Conservation (phyloP, 805 yeast genomes). For the Saccharomycopsis guyanensis region DNA sequence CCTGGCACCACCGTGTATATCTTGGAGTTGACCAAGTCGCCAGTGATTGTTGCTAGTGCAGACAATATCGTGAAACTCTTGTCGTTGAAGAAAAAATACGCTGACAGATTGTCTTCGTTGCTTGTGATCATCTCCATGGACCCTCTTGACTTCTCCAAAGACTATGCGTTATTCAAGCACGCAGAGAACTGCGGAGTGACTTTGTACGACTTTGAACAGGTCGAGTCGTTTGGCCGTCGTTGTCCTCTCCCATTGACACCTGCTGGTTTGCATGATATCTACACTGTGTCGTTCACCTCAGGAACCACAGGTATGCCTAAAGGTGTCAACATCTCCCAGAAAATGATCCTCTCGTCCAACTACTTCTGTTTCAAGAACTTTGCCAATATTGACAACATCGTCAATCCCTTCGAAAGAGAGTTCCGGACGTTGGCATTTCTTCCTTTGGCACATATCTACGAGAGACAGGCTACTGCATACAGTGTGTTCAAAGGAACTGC, state of each 20-base stretch:
- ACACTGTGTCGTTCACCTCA: slow-evolving; percentile 66
- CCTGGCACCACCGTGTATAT: slow-evolving; percentile 57
- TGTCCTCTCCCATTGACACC: slow-evolving; percentile 36
- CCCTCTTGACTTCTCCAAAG: slow-evolving; percentile 29
- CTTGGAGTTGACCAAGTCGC: slow-evolving; percentile 52
- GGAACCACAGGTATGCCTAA: slow-evolving; percentile 67
- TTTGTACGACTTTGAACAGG: slow-evolving; percentile 29
- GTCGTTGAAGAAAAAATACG: slow-evolving; percentile 27
- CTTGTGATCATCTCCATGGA: slow-evolving; percentile 54
- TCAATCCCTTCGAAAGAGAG: not conserved
- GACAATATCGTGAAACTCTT: slow-evolving; percentile 43
- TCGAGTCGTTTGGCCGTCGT: slow-evolving; percentile 33
- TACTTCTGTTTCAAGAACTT: not conserved
- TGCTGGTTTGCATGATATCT: slow-evolving; percentile 45
- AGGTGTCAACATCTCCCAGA: slow-evolving; percentile 54
- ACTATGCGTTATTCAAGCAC: slow-evolving; percentile 27
- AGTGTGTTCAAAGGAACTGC: slow-evolving; percentile 31
- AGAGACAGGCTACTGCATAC: slow-evolving; percentile 33
- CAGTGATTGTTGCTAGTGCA: slow-evolving; percentile 47
- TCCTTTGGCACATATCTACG: slow-evolving; percentile 49
- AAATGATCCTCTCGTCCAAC: not conserved
- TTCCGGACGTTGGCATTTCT: slow-evolving; percentile 33
- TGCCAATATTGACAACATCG: not conserved
- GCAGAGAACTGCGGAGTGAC: slow-evolving; percentile 27
- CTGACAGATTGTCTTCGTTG: slow-evolving; percentile 23